Percentiles rank a stretch among this genome's conserved stretches.
phyloP scores from a whole-genome alignment of 2,329 filamentous ascomycete genomes.

The Teratosphaeria zuluensis region DNA sequence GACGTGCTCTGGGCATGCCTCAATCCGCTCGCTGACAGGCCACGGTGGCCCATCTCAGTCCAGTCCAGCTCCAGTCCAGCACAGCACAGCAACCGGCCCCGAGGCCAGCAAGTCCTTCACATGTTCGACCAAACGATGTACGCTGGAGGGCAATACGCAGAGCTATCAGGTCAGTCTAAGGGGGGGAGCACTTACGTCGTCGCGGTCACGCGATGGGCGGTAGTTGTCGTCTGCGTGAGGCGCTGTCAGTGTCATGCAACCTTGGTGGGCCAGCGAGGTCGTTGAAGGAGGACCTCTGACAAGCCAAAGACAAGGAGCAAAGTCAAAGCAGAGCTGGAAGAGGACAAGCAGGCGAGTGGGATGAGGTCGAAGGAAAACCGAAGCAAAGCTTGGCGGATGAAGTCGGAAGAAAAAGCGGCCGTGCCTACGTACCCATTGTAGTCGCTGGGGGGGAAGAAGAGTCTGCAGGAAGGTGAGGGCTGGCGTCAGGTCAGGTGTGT shows the following conservation, averaged over 20 bases:
- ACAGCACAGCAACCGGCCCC: neutral
- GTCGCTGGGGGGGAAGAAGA: neutral
- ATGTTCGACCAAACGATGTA: neutral
- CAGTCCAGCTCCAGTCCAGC: neutral
- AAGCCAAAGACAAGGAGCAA: neutral
- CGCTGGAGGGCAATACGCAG: neutral
- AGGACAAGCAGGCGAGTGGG: neutral
- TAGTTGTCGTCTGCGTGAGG: constrained; percentile 11
- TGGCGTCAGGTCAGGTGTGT: neutral
- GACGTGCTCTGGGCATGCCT: neutral
- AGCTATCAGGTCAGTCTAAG: neutral
- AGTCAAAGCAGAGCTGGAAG: neutral
- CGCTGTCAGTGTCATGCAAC: constrained; percentile 3
- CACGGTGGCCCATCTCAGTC: neutral
- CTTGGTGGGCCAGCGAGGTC: neutral
- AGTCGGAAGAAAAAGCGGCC: neutral
- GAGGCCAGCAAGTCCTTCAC: neutral
- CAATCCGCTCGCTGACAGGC: neutral
- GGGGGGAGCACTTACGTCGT: constrained; percentile 6
- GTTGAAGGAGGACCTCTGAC: neutral
- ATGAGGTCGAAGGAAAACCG: neutral
- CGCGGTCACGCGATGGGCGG: constrained; percentile 11
- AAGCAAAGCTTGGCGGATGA: neutral
- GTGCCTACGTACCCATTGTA: constrained; percentile 1
- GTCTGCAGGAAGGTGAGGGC: constrained; percentile 1